Base-by-base conservation (phyloP, 2,329 filamentous ascomycete genomes). In the Calonectria hongkongensis region DNA sequence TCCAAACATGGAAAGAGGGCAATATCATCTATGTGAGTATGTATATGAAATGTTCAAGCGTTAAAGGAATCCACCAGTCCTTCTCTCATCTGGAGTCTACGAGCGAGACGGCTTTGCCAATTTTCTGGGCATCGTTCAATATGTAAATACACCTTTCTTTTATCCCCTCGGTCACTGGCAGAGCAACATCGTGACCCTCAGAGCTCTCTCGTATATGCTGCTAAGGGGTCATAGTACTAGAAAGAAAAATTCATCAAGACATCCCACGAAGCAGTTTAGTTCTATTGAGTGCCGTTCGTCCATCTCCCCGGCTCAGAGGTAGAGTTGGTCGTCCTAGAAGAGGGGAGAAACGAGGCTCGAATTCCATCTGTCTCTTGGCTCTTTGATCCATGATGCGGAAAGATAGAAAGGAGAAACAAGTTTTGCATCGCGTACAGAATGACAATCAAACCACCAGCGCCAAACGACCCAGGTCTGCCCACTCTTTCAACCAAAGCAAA, bases 401-500 rank as follows among this genome's bases (percentile, higher is more conserved):
- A 56, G 71, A 48, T 60, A 68, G 71, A 56, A 72, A 60, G 67
- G 62, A 74, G 51, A 74, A 75, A 70, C 47, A 78, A 56, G 71
- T 66, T 71, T 75, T 75, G 69, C 75, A 76, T 80, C 74, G 77
- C 78, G 73, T 76, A 72, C 77, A 71, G 73, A 76, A 78, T 72
- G 74, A 70, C 68, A 78, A 79, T 75, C 74, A 75, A 75, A 71
- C 78, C 76, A 72, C 82, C 81, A 81, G 80, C 81, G 80, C 80
- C 81, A 76, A 81, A 81, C 79, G 73, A 78, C 76, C 79, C 75
- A 76, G 71, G 74, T 78, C 77, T 77, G 75, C 75, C 79, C 78
- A 77, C 79, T 81, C 77, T 82, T 78, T 72, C 75, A 79, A 78
- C 76, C 75, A 77, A 82, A 75, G 69, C 75, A 79, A 79, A 74